phyloP scores from a whole-genome alignment of 371 early-diverging fungal species.

The Mortierella sp. region DNA sequence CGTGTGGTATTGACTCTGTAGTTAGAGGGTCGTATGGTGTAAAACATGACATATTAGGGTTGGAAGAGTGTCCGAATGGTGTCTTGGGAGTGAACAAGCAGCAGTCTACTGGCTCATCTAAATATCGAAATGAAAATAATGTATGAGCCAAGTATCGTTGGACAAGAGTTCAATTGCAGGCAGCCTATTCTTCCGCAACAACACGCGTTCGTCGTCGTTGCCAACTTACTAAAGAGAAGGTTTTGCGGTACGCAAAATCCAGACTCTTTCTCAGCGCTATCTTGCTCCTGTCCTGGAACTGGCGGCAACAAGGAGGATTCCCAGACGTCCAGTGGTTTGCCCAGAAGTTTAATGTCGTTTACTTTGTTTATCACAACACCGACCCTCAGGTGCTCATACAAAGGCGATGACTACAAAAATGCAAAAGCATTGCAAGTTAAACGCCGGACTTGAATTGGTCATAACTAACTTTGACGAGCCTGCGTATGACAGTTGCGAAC shows the following conservation, averaged over 20 bases:
- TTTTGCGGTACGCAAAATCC: conserved; percentile 54
- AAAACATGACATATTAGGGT: conserved; percentile 68
- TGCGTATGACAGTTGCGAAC: background rate
- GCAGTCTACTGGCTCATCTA: conserved; percentile 59
- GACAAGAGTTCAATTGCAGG: background rate
- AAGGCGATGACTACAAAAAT: conserved; percentile 60
- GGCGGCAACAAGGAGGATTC: conserved; percentile 9
- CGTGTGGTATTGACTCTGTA: conserved; percentile 12
- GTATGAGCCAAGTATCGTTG: background rate
- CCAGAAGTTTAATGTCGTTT: conserved; percentile 62
- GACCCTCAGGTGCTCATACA: conserved; percentile 63
- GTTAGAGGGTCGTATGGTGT: conserved; percentile 42
- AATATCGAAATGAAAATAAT: background rate
- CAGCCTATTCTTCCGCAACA: background rate
- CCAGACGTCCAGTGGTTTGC: conserved; percentile 55
- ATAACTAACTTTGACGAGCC: background rate
- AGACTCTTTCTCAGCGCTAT: conserved; percentile 6
- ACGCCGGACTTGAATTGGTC: background rate
- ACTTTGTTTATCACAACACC: conserved; percentile 68
- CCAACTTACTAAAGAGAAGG: conserved; percentile 38
- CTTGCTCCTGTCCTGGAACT: background rate
- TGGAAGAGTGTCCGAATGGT: conserved; percentile 69
- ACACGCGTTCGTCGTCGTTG: background rate
- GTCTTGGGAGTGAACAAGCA: conserved; percentile 64
- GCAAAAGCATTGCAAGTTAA: background rate